phyloP scores from a whole-genome alignment of 441 rosid species.

The Arabidopsis lyrata region DNA sequence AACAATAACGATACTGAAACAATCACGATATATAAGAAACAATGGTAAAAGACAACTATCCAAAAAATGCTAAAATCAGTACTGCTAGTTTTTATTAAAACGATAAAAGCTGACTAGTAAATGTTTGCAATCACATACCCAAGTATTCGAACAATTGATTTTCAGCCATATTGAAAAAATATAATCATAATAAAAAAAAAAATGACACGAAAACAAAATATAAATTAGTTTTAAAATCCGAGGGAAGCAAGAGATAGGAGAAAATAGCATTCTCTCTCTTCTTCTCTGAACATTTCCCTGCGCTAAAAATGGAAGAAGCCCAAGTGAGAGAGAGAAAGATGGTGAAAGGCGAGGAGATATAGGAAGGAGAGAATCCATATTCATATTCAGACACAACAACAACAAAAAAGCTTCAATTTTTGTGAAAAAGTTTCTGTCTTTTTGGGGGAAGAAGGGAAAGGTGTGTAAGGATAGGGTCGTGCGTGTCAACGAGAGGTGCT shows the following conservation, averaged over 20 bases:
- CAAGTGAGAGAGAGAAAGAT: not conserved
- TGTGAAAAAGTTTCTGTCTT: not conserved
- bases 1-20: too few relatives aligned
- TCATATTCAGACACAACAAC: not conserved
- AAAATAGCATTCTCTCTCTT: constrained; percentile 4
- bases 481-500: constrained; percentile 60
- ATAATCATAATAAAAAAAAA: too few relatives aligned
- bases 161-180: too few relatives aligned
- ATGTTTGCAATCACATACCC: too few relatives aligned
- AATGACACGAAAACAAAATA: not conserved
- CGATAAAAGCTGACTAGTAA: too few relatives aligned
- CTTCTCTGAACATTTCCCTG: not conserved
- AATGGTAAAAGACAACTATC: too few relatives aligned
- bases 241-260: constrained; percentile 4
- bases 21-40: too few relatives aligned
- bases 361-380: constrained; percentile 14
- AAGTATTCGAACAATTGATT: not conserved
- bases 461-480: constrained; percentile 62
- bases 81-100: too few relatives aligned
- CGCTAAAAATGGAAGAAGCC: constrained; percentile 33
- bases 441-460: not conserved
- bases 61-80: too few relatives aligned
- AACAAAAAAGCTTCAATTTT: not conserved
- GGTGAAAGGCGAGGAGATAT: constrained; percentile 42
- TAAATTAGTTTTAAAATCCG: not conserved